A percentile compares a stretch with the other conserved stretches of the same genome.
Conservation (phyloP, 106 monocot genomes). For the Apostasia shenzhenica region DNA sequence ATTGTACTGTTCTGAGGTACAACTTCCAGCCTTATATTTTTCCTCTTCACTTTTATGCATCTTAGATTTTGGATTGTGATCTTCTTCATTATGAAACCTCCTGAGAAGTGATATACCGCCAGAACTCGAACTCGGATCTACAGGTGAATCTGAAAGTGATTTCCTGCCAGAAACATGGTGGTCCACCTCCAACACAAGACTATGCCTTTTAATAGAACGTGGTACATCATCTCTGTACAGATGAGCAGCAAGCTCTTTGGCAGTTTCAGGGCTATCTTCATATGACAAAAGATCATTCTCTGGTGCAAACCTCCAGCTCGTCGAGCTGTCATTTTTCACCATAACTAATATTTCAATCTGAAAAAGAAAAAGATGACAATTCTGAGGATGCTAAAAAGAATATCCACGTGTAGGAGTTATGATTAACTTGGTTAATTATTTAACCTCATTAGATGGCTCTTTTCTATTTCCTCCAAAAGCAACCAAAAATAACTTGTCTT, state of each 20-base stretch:
- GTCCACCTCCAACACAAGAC: conserved; percentile 52
- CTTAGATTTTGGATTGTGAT: conserved; percentile 33
- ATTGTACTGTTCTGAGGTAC: conserved; percentile 6
- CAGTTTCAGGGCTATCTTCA: conserved; percentile 32
- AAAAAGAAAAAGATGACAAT: neutral
- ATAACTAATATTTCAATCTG: conserved; percentile 85
- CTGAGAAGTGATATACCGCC: conserved; percentile 61
- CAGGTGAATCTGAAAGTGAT: conserved; percentile 69
- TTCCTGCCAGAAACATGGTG: conserved; percentile 60
- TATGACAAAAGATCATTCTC: conserved; percentile 41
- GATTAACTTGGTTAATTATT: neutral
- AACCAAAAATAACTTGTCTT: conserved; percentile 66
- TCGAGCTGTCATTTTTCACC: conserved; percentile 51
- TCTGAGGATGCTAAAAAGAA: neutral
- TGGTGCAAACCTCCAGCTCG: conserved; percentile 63
- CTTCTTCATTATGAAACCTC: conserved; percentile 70
- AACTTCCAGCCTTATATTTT: conserved; percentile 31
- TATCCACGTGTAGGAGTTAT: neutral
- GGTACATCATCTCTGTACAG: conserved; percentile 20
- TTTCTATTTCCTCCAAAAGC: conserved; percentile 96
- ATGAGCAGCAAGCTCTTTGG: conserved; percentile 41
- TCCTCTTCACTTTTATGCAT: conserved; percentile 48
- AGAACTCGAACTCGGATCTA: conserved; percentile 25
- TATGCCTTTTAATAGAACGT: conserved; percentile 29
- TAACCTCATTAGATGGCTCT: conserved; percentile 84